phyloP scores from a whole-genome alignment of 345 rosid species.

The Raphanus raphanistrum region DNA sequence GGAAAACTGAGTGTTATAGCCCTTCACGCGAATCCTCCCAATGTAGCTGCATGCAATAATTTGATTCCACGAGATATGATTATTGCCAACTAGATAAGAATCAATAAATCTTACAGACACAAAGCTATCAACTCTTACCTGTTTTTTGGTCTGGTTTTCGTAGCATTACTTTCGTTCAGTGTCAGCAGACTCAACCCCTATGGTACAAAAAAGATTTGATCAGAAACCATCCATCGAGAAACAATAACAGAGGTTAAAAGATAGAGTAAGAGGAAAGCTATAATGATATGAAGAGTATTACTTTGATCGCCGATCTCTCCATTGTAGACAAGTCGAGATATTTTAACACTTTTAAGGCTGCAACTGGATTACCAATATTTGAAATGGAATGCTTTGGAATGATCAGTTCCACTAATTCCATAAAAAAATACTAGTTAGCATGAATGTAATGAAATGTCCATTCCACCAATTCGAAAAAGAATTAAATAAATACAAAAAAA shows the following conservation, averaged over 20 bases:
- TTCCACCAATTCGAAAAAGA: too few species aligned
- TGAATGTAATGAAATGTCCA: too few species aligned
- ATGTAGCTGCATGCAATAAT: background rate
- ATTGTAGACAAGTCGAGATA: background rate
- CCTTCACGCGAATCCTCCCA: background rate
- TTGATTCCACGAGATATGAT: too few species aligned
- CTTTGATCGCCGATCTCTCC: background rate
- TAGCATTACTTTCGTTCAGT: background rate
- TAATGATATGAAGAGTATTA: background rate
- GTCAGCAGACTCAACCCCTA: background rate
- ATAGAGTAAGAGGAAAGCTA: too few species aligned
- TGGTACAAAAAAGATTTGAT: background rate
- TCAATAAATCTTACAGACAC: background rate
- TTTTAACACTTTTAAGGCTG: too few species aligned
- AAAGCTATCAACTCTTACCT: background rate
- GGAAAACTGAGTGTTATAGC: constrained; percentile 1
- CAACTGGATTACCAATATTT: too few species aligned
- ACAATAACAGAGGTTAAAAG: background rate
- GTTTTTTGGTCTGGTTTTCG: background rate
- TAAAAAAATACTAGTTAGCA: too few species aligned
- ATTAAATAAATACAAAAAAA: too few species aligned
- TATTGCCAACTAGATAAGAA: too few species aligned
- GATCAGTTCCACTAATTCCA: too few species aligned
- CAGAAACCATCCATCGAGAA: background rate
- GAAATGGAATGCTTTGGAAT: too few species aligned